These are phyloP conservation scores for Hymenoscyphus linearis DNA, from an alignment of 2,329 filamentous ascomycete species.

Conservation along the genomic window DNA sequence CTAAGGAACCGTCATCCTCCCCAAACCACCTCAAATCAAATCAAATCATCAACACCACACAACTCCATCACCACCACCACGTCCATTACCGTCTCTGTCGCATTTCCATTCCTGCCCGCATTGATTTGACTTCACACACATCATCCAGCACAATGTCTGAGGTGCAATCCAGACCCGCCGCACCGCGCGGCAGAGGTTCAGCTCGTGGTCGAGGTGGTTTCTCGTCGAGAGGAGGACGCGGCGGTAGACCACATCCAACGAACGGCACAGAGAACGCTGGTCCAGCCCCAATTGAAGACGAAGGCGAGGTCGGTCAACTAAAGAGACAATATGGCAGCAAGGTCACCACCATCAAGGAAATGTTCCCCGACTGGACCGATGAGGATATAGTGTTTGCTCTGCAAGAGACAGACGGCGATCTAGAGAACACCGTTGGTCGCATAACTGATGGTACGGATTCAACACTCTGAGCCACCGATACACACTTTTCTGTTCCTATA, in stretches of 20 bases:
- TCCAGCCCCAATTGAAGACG: constrained; percentile 63
- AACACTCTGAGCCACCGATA: neutral
- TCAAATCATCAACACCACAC: neutral
- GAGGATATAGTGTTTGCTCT: constrained; percentile 91
- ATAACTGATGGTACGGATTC: constrained; percentile 66
- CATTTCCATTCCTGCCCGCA: constrained; percentile 18
- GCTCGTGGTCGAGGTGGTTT: constrained; percentile 76
- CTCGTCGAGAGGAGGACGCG: constrained; percentile 64
- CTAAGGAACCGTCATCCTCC: constrained; percentile 12
- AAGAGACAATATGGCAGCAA: constrained; percentile 83
- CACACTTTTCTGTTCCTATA: neutral
- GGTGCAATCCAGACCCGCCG: constrained; percentile 76
- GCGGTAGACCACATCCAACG: constrained; percentile 54
- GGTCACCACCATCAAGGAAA: constrained; percentile 77
- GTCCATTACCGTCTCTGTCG: constrained; percentile 4
- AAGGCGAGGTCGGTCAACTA: constrained; percentile 85
- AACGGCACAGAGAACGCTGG: constrained; percentile 63
- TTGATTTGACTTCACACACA: constrained; percentile 21
- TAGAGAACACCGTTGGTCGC: constrained; percentile 67
- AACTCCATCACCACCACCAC: constrained; percentile 7
- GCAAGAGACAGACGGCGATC: constrained; percentile 78
- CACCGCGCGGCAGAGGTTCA: constrained; percentile 85
- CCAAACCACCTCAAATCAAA: constrained; percentile 9
- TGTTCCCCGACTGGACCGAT: constrained; percentile 94
- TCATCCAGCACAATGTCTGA: constrained; percentile 69